Evolutionary conservation across 352 stramenopile genomes (phyloP).

Genomic region (Phytopythium boreale): DNA sequence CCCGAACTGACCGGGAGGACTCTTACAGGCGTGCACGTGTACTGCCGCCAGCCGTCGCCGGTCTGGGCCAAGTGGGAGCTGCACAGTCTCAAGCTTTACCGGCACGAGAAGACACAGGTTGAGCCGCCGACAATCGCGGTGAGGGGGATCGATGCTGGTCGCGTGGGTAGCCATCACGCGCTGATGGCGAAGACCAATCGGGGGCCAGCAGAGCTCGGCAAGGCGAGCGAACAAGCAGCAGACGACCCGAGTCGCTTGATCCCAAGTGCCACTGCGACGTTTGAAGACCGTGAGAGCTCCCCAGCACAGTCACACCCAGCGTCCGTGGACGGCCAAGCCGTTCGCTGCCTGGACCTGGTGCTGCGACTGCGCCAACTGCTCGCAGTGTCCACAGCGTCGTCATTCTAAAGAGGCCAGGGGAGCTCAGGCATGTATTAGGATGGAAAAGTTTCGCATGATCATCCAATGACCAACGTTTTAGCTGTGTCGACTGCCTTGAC

Average conservation of each 20-base stretch:
- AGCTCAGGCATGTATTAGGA: background rate
- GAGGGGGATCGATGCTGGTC: background rate
- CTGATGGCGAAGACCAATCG: background rate
- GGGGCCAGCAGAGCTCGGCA: background rate
- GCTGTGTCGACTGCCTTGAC: background rate
- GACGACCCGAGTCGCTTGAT: background rate
- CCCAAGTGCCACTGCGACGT: background rate
- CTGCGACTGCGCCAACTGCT: constrained; percentile 19
- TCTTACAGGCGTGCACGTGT: constrained; percentile 46
- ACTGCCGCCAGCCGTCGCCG: constrained; percentile 54
- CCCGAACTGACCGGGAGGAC: constrained; percentile 3
- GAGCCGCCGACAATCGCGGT: background rate
- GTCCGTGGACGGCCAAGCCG: constrained; percentile 12
- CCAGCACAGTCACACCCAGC: too few relatives aligned
- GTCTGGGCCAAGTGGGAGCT: constrained; percentile 62
- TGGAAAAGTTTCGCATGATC: background rate
- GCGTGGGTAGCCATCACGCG: background rate
- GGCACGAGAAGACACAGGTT: background rate
- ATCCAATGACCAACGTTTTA: background rate
- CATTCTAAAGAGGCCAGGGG: background rate
- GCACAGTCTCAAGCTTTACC: constrained; percentile 44
- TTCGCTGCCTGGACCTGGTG: constrained; percentile 22
- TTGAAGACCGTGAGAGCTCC: background rate
- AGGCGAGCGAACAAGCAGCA: background rate
- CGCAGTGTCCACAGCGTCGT: background rate